Evolutionary conservation across 257 asterid genomes (phyloP), one percentile per base, ranked within the genome.

Genomic region (Leonotis leonurus): DNA sequence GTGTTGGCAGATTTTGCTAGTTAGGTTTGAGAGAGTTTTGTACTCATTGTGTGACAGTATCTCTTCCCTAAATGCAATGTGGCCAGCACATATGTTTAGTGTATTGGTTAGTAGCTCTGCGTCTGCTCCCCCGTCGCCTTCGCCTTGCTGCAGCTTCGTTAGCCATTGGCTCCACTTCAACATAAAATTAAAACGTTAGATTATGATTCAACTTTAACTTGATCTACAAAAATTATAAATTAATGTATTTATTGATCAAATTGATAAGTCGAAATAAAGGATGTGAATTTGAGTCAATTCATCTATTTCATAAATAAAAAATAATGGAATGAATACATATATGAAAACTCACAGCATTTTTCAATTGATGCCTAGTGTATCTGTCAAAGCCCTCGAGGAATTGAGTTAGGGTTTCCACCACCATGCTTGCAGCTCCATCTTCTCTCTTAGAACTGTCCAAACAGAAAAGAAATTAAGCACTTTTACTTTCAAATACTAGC

Each of bases 131-230:
- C 8, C 14, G 3, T 48, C 14, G 2, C 7, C 55, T 14, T 40
- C 68, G 41, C 67, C 77, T 33, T 56, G 40, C 12, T 66, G 61
- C 56, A 67, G 22, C 22, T 67, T 70, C 65, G 1, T 32, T 48
- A 77, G 11, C 86, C 83, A 81, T 14, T n/a, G 52, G 2, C 52
- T 44, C 86, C 86, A 81, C 86, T 80, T 18, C 18, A 36, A 32
- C 0, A 27, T 27, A 6, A 27, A 8, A n/a, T n/a, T n/a, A n/a
- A n/a, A n/a, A n/a, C n/a, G n/a, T n/a, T n/a, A n/a, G n/a, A n/a
- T n/a, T n/a, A n/a, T n/a, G n/a, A n/a, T n/a, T n/a, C n/a, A n/a
- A n/a, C n/a, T n/a, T n/a, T n/a, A n/a, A n/a, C n/a, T n/a, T n/a
- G n/a, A n/a, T n/a, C n/a, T n/a, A n/a, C n/a, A n/a, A n/a, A n/a